Evolutionary conservation across 73 alveolate species (phyloP).

Genomic region (Paramecium sexaurelia): DNA sequence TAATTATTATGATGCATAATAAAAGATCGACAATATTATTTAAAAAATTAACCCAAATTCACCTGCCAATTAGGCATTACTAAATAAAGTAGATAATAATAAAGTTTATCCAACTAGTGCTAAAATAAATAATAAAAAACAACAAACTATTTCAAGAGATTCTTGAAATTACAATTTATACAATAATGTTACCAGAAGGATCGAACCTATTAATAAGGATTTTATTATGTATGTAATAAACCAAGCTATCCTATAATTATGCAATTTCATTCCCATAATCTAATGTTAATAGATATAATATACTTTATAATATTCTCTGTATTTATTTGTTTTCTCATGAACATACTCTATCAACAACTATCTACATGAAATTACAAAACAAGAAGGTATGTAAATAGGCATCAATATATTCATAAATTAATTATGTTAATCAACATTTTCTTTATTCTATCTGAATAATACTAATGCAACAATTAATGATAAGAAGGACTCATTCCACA

Average conservation of each 20-base stretch:
- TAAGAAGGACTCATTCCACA: conserved; percentile 5
- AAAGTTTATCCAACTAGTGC: conserved; percentile 11
- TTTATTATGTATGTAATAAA: conserved; percentile 26
- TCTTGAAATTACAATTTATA: neutral
- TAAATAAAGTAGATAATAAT: neutral
- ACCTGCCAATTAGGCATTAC: conserved; percentile 15
- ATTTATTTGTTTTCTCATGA: conserved; percentile 8
- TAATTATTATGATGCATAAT: neutral
- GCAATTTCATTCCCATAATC: conserved; percentile 44
- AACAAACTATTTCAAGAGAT: neutral
- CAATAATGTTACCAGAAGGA: neutral
- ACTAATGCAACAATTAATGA: neutral
- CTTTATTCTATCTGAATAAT: neutral
- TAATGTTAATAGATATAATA: neutral
- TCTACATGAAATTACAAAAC: conserved; percentile 22
- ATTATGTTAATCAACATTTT: neutral
- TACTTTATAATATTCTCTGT: conserved; percentile 14
- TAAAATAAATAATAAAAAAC: neutral
- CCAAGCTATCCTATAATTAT: conserved; percentile 53
- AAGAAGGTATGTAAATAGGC: conserved; percentile 42
- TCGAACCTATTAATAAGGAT: neutral
- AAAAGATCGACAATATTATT: neutral
- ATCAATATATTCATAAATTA: neutral
- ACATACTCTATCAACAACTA: conserved; percentile 45
- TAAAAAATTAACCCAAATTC: conserved; percentile 34